A percentile compares a stretch with the other conserved stretches of the same genome.
Evolutionary conservation across 2,329 filamentous ascomycete species (phyloP).

Genomic region (Podosphaera fusca): DNA sequence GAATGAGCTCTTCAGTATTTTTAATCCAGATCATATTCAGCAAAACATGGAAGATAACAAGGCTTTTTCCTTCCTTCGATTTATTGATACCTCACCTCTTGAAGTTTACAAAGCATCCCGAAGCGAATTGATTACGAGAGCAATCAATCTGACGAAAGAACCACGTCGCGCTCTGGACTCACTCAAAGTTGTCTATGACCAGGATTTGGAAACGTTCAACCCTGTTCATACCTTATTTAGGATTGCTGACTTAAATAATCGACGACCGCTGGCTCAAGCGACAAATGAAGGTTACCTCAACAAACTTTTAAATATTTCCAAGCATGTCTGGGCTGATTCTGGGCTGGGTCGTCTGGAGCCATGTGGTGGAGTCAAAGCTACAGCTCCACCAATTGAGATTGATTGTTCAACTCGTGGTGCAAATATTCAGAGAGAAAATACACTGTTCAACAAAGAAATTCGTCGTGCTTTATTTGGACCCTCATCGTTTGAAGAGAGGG

Average conservation of each 20-base stretch:
- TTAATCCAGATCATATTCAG: conserved; percentile 56
- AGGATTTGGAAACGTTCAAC: conserved; percentile 34
- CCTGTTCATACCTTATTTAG: conserved; percentile 63
- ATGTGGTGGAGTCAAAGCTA: conserved; percentile 52
- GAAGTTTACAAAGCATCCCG: conserved; percentile 52
- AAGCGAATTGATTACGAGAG: conserved; percentile 49
- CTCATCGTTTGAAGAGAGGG: conserved; percentile 40
- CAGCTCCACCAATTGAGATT: conserved; percentile 69
- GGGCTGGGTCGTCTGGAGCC: conserved; percentile 63
- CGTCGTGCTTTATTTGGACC: conserved; percentile 54
- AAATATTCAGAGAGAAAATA: conserved; percentile 41
- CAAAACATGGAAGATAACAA: conserved; percentile 35
- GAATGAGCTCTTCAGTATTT: conserved; percentile 71
- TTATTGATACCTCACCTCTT: conserved; percentile 51
- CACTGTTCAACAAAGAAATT: conserved; percentile 56
- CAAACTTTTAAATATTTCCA: conserved; percentile 59
- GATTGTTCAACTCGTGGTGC: conserved; percentile 45
- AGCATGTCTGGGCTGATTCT: conserved; percentile 37
- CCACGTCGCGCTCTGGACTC: conserved; percentile 34
- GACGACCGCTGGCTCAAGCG: conserved; percentile 42
- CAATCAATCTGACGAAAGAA: conserved; percentile 32
- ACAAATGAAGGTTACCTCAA: conserved; percentile 49
- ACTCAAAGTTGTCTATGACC: conserved; percentile 47
- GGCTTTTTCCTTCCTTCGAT: conserved; percentile 75
- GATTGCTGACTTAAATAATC: conserved; percentile 47